phyloP scores from a whole-genome alignment of 2,329 filamentous ascomycete species.

The Chaetomium sp. region DNA sequence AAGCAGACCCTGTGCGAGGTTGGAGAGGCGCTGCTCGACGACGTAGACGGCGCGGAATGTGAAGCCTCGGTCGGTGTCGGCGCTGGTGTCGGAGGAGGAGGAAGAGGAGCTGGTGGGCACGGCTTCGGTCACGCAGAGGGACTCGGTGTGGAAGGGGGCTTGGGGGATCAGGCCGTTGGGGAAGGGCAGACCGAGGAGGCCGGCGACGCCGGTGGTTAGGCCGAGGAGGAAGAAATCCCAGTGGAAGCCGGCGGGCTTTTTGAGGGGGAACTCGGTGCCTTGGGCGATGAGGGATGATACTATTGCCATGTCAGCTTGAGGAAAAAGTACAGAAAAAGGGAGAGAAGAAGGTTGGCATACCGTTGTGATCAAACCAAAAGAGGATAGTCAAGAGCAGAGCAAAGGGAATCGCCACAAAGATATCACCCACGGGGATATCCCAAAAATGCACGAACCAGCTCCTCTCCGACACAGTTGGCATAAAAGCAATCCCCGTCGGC shows the following conservation, averaged over 20 bases:
- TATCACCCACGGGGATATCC: slow-evolving; percentile 63
- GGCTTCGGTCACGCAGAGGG: slow-evolving; percentile 63
- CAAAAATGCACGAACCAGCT: slow-evolving; percentile 78
- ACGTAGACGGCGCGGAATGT: slow-evolving; percentile 51
- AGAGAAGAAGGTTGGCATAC: slow-evolving; percentile 32
- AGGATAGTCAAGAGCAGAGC: slow-evolving; percentile 74
- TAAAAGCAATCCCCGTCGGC: slow-evolving; percentile 71
- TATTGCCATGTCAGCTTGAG: slow-evolving; percentile 26
- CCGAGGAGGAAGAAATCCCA: slow-evolving; percentile 81
- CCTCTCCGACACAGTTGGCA: slow-evolving; percentile 61
- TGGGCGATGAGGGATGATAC: slow-evolving; percentile 78
- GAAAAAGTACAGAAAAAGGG: background rate
- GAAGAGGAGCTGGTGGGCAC: slow-evolving; percentile 38
- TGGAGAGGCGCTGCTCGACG: slow-evolving; percentile 73
- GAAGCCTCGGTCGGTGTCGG: slow-evolving; percentile 48
- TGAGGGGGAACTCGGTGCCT: slow-evolving; percentile 73
- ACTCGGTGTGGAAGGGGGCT: slow-evolving; percentile 74
- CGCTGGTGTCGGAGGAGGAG: slow-evolving; percentile 19
- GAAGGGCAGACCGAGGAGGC: slow-evolving; percentile 70
- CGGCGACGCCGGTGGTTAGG: slow-evolving; percentile 67
- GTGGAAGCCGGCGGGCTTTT: slow-evolving; percentile 77
- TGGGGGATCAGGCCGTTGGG: slow-evolving; percentile 81
- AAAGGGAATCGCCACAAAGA: slow-evolving; percentile 84
- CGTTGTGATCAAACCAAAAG: slow-evolving; percentile 88
- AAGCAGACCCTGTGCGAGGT: slow-evolving; percentile 69